Evolutionary conservation across 352 stramenopile species (phyloP).

Genomic region (Globisporangium okanoganense): DNA sequence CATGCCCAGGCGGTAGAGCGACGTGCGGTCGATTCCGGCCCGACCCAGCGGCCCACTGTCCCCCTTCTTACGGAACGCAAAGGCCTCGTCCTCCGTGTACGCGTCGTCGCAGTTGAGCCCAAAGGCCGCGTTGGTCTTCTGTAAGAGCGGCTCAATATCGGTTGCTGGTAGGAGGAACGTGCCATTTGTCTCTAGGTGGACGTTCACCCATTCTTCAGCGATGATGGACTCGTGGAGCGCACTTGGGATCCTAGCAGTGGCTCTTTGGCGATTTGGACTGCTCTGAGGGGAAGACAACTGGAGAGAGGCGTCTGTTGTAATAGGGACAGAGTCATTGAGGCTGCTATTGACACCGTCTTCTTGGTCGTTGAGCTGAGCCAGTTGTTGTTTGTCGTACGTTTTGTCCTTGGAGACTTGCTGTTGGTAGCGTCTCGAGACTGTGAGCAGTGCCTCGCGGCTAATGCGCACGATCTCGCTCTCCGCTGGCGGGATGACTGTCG

Average conservation of each 20-base stretch:
- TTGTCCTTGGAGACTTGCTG: conserved; percentile 11
- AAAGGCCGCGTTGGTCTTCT: conserved; percentile 20
- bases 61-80: conserved; percentile 39
- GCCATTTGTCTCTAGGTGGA: conserved; percentile 55
- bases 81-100: conserved; percentile 32
- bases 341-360: not conserved
- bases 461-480: conserved; percentile 75
- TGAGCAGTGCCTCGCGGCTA: conserved; percentile 43
- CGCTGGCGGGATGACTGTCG: conserved; percentile 42
- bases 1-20: conserved; percentile 71
- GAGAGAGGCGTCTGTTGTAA: not conserved
- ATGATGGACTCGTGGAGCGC: conserved; percentile 62
- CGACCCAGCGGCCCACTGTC: conserved; percentile 40
- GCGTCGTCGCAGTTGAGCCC: conserved; percentile 28
- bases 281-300: not conserved
- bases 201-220: conserved; percentile 78
- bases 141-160: conserved; percentile 40
- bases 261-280: conserved; percentile 19
- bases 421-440: conserved; percentile 18
- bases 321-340: not conserved
- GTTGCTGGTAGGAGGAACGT: conserved; percentile 46
- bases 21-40: conserved; percentile 67
- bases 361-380: not conserved
- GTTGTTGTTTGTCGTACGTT: not conserved
- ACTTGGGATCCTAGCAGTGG: conserved; percentile 17